Conservation (phyloP, 192 early-diverging fungal genomes). For the Backusella macrospora region DNA sequence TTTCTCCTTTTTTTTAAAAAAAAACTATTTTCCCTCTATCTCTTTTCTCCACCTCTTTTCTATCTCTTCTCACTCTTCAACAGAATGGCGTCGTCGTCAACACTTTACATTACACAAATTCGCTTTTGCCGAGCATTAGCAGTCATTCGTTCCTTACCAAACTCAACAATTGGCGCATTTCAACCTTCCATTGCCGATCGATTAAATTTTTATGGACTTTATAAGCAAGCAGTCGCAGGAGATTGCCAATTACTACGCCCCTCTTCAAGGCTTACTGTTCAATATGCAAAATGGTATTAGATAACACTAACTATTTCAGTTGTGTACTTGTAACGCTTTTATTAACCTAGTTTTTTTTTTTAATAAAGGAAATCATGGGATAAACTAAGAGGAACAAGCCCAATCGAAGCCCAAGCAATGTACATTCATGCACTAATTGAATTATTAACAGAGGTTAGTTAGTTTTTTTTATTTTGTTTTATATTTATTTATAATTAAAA, state of each 20-base stretch:
- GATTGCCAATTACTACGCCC: conserved; percentile 26
- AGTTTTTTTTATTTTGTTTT: background rate
- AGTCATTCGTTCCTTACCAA: conserved; percentile 20
- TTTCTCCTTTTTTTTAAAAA: conserved; percentile 9
- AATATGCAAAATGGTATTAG: conserved; percentile 38
- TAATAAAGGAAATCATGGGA: conserved; percentile 38
- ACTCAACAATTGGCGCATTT: background rate
- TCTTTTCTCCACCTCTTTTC: background rate
- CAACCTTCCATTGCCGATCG: conserved; percentile 28
- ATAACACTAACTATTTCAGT: background rate
- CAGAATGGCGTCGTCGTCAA: background rate
- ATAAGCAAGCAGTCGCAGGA: conserved; percentile 33
- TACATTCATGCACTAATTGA: conserved; percentile 37
- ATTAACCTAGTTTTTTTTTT: background rate
- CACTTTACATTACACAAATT: conserved; percentile 12
- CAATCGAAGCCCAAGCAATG: conserved; percentile 30
- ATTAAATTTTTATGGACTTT: conserved; percentile 39
- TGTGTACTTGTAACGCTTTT: background rate
- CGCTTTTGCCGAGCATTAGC: conserved; percentile 22
- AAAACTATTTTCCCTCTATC: conserved; percentile 2
- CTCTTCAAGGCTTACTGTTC: conserved; percentile 11
- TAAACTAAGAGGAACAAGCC: conserved; percentile 20
- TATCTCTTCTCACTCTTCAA: background rate
- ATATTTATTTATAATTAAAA: background rate
- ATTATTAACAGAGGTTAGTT: conserved; percentile 28